These are phyloP conservation scores for Gastrodia elata DNA, from an alignment of 106 monocot species.

Conservation along the genomic window DNA sequence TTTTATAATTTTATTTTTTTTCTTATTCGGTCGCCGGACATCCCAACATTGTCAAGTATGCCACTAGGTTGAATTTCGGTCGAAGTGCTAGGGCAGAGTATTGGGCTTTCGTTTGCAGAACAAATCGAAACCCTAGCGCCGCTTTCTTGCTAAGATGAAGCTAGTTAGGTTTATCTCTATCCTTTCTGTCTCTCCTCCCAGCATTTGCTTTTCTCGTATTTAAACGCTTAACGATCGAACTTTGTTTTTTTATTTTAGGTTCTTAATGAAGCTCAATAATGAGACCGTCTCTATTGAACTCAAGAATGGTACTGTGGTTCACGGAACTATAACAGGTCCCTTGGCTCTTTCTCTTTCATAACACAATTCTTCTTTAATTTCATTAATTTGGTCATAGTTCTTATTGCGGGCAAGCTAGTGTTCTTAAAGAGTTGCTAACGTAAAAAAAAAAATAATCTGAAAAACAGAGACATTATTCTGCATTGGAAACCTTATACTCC, in stretches of 20 bases:
- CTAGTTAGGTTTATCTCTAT: conserved; percentile 21
- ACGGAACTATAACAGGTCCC: conserved; percentile 54
- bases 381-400: not conserved
- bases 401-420: not conserved
- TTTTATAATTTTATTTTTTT: too few relatives aligned
- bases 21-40: too few relatives aligned
- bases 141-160: conserved; percentile 17
- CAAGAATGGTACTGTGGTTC: conserved; percentile 50
- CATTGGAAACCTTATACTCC: too few relatives aligned
- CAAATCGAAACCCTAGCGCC: conserved; percentile 1
- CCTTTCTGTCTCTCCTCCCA: not conserved
- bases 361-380: not conserved
- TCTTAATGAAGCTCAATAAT: conserved; percentile 62
- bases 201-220: not conserved
- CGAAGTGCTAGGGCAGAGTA: not conserved
- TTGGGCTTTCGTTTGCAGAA: not conserved
- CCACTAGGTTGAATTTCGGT: not conserved
- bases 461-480: too few relatives aligned
- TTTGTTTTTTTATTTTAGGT: conserved; percentile 14
- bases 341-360: not conserved
- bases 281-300: conserved; percentile 63
- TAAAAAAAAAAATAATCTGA: too few relatives aligned
- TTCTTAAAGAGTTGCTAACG: not conserved
- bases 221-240: not conserved
- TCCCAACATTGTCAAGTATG: too few relatives aligned